Evolutionary conservation across 2,329 filamentous ascomycete species (phyloP), one percentile per base, ranked within the genome.

Genomic region (Aurifilum marmelostoma): DNA sequence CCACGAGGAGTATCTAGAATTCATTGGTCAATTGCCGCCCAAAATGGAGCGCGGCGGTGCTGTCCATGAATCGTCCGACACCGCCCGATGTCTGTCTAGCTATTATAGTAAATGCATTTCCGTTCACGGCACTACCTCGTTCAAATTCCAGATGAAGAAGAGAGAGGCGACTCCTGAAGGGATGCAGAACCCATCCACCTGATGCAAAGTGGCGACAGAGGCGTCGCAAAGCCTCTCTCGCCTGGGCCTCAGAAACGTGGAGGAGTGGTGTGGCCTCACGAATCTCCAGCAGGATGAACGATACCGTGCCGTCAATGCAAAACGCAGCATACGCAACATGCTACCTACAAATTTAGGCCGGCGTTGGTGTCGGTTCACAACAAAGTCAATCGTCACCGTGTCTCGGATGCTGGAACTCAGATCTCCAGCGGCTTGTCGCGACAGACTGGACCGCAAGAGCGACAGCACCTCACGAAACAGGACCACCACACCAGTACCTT

Each of bases 1-100:
- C 8, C 47, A 37, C 27, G 29, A 24, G 32, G 32, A 21, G 43
- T 4, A 11, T 8, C 14, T 12, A 29, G 7, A 16, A 1, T 64
- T 24, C 5, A 65, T 65, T 65, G 63, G 63, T 24, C 63, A 65
- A 65, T 65, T 54, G 29, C 63, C 32, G 41, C 27, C 34, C 41
- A 37, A 14, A 14, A 8, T 50, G 43, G 37, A 63, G 11, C 12
- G 27, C 34, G 43, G 27, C 29, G 29, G 29, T 29, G 32, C 11
- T 24, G 63, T 27, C 50, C 29, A 32, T 41, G 63, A 65, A 24
- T 65, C 63, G 63, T 41, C 39, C n/a, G 24, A 24, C 18, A 50
- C 43, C 16, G 62, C 62, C 62, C 62, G 62, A 34, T 24, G 32
- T 56, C 52, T 24, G 32, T 56, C 52, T 65, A 50, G 63, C 50